Evolutionary conservation across 805 yeast genomes (phyloP), one percentile per base, ranked within the genome.

Genomic region (Yamadazyma scolyti): DNA sequence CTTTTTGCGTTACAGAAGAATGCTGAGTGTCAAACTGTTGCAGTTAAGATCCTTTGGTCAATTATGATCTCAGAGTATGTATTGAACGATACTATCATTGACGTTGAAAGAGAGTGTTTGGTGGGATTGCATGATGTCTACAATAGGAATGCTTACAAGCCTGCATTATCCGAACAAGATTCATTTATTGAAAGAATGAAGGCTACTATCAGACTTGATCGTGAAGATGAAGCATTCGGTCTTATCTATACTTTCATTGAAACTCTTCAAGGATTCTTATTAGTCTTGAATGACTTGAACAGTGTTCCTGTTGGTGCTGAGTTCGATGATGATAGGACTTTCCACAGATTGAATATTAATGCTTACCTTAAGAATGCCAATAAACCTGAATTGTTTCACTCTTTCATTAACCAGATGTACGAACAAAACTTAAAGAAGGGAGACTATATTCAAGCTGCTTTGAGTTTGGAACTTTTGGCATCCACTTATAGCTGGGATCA

Each of bases 321-420:
- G 48, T 88, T 82, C 55, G 90, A 83, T 46, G 90, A 84, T 52
- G 96, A 87, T 55, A 68, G 95, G 48, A 79, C 88, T 4, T 82
- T 83, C 72, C 83, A 82, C 51, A 76, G 77, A 37, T 67, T 87
- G 50, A 82, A 80, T 46, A 79, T 86, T 47, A 75, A 84, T 40
- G 79, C 87, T 24, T 85, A 76, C 57, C 66, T 87, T 54, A 73
- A 81, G 68, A 77, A 82, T 43, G 87, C 85, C 24, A 77, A 80
- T 49, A 77, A 78, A 45, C 90, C 93, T 0, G 93, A 84, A 53
- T 65, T 82, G 36, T 80, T 86, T 56, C 82, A 82, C 53, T 73
- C 83, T n/a, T 82, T 84, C 51, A 75, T 87, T 41, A 75, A 79
- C 56, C 82, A 78, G 34, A 72, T 87, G 73, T 83, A 74, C 47